phyloP scores from a whole-genome alignment of 1,139 yeast species.

The Eremothecium cymbalariae region DNA sequence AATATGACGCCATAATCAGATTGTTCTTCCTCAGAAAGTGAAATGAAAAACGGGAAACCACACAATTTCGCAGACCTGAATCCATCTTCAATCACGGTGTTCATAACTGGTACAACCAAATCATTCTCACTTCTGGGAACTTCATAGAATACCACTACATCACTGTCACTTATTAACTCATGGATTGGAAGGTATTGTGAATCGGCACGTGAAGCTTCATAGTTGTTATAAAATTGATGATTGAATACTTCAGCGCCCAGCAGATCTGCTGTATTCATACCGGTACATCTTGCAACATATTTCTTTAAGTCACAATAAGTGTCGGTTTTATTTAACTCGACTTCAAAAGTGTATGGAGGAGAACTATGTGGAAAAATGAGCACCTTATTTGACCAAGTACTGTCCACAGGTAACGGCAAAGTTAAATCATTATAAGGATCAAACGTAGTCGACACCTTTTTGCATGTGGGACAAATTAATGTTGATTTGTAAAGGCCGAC shows the following conservation, averaged over 20 bases:
- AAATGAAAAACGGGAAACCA: slow-evolving; percentile 70
- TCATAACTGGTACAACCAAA: slow-evolving; percentile 62
- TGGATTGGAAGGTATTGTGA: slow-evolving; percentile 58
- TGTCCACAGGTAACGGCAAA: slow-evolving; percentile 73
- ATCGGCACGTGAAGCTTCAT: slow-evolving; percentile 51
- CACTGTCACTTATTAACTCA: slow-evolving; percentile 57
- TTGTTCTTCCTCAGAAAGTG: slow-evolving; percentile 42
- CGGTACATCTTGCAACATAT: slow-evolving; percentile 49
- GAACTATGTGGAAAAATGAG: slow-evolving; percentile 53
- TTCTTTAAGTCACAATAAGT: slow-evolving; percentile 56
- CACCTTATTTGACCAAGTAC: slow-evolving; percentile 64
- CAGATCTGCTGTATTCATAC: slow-evolving; percentile 39
- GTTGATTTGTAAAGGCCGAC: slow-evolving; percentile 89
- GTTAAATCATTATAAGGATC: slow-evolving; percentile 93
- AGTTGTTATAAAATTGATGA: slow-evolving; percentile 59
- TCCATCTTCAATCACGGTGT: slow-evolving; percentile 41
- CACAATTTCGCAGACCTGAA: slow-evolving; percentile 38
- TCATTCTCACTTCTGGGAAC: slow-evolving; percentile 39
- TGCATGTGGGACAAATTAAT: slow-evolving; percentile 77
- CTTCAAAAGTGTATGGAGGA: slow-evolving; percentile 46
- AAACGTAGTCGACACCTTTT: slow-evolving; percentile 76
- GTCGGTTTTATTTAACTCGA: slow-evolving; percentile 61
- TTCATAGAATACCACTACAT: slow-evolving; percentile 64
- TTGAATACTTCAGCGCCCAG: slow-evolving; percentile 67
- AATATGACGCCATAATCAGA: slow-evolving; percentile 49